Evolutionary conservation across 129 eudicot species (phyloP), one percentile per base, ranked within the genome.

Genomic region (Artemisia annua): DNA sequence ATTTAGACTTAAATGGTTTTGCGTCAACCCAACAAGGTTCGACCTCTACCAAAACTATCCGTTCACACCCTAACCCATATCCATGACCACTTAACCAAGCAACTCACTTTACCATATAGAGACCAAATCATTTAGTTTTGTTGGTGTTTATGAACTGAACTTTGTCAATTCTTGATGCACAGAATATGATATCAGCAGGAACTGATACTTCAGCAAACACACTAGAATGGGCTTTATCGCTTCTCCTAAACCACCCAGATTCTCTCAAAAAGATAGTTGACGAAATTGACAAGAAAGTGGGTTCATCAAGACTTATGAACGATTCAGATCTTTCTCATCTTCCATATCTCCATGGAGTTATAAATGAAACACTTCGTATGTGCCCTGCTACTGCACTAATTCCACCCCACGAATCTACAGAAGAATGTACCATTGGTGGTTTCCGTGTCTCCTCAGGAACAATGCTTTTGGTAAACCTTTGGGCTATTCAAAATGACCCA

Each of bases 191-290:
- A 69, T 35, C 70, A 28, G 75, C 87, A 3, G 90, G 87, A 7
- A 74, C 81, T 0, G 83, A 80, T 62, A 83, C 90, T 11, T 72
- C 87, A 39, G 78, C 80, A 1, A 79, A 76, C 18, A 80, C 87
- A 14, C 67, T 83, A 22, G 90, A 86, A 44, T 86, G 90, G 90
- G 90, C 85, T 39, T 48, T 86, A 68, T 64, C 90, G 48, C 67
- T 48, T 28, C 32, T 86, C 66, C 79, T 86, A 0, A 80, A 83
- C 80, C 78, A 79, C 16, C 88, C 91, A 26, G 60, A 67, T 9
- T 56, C 67, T 14, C 65, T 87, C 6, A 71, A 78, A 73, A 83
- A 24, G 56, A 80, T 75, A 1, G 70, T 73, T 20, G 19, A 20
- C 2, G 88, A 87, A 67, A 81, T 87, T 15, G 79, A 83, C 77